phyloP scores from a whole-genome alignment of 163 green algal species.

The Trebouxiophyceae sp. region DNA sequence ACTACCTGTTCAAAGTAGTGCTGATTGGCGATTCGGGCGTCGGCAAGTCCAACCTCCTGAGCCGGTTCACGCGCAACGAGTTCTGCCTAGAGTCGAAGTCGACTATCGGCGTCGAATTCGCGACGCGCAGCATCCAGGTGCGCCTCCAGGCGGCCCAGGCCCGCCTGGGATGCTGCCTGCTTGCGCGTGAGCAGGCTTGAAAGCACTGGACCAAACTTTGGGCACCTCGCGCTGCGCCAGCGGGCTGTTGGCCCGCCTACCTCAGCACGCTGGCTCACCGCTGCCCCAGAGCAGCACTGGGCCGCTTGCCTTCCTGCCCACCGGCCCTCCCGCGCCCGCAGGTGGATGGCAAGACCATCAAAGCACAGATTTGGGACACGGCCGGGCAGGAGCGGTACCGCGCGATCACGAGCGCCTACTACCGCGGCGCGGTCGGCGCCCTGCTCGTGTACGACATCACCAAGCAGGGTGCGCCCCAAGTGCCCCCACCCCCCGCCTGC shows the following conservation, averaged over 20 bases:
- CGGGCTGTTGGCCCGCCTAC: not conserved
- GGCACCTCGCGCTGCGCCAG: not conserved
- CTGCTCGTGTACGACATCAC: slow-evolving; percentile 82
- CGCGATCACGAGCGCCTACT: slow-evolving; percentile 94
- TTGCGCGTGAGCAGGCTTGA: no score
- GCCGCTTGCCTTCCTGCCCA: no score
- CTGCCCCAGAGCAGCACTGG: no score
- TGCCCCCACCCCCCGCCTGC: not conserved
- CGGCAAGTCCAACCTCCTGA: slow-evolving; percentile 97
- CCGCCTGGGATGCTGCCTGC: not conserved
- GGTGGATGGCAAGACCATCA: slow-evolving; percentile 99
- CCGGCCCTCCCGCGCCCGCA: no score
- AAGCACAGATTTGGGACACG: slow-evolving; percentile 99
- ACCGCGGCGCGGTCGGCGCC: slow-evolving; percentile 93
- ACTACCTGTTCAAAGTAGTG: slow-evolving; percentile 98
- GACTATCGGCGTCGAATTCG: slow-evolving; percentile 99
- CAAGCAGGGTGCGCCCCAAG: slow-evolving; percentile 16
- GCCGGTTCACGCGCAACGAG: slow-evolving; percentile 97
- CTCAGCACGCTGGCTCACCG: no score
- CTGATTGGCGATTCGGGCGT: slow-evolving; percentile 97
- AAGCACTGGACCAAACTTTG: not conserved
- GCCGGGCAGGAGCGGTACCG: slow-evolving; percentile 91
- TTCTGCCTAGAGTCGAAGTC: slow-evolving; percentile 98
- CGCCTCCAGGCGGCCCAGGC: not conserved
- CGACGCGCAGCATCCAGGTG: slow-evolving; percentile 54